Percentiles rank a stretch among this genome's conserved stretches.
Evolutionary conservation across 2,329 filamentous ascomycete genomes (phyloP).

Genomic region (Cucurbitaria berberidis): DNA sequence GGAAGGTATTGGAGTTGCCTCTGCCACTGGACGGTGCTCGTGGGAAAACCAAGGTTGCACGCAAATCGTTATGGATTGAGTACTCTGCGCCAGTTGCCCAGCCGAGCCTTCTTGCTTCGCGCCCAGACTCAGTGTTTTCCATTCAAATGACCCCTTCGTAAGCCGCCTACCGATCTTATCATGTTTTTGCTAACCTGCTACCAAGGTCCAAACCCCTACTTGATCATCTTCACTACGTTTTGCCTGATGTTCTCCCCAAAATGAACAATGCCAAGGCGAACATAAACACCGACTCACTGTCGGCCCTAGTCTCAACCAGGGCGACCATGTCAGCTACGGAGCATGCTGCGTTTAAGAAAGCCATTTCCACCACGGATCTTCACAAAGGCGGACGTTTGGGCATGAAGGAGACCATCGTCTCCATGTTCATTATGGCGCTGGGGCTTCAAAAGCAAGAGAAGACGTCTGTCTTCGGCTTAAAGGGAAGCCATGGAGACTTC

Average conservation of each 20-base stretch:
- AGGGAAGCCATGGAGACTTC: not conserved
- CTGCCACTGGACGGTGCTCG: not conserved
- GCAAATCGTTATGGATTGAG: slow-evolving; percentile 12
- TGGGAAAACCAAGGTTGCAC: slow-evolving; percentile 11
- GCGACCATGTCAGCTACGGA: not conserved
- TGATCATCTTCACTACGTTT: slow-evolving; percentile 8
- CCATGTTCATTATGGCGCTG: slow-evolving; percentile 1
- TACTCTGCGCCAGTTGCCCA: slow-evolving; percentile 6
- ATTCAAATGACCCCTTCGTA: not conserved
- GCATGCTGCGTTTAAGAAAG: not conserved
- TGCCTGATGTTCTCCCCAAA: slow-evolving; percentile 3
- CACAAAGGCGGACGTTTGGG: slow-evolving; percentile 11
- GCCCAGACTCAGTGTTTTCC: slow-evolving; percentile 4
- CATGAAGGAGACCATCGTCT: slow-evolving; percentile 30
- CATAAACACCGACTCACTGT: not conserved
- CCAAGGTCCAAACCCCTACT: not conserved
- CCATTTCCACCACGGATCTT: not conserved
- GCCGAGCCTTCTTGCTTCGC: slow-evolving; percentile 8
- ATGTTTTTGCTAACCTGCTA: not conserved
- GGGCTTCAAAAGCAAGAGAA: slow-evolving; percentile 16
- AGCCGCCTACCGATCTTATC: not conserved
- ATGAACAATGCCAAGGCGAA: not conserved
- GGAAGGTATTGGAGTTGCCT: not conserved
- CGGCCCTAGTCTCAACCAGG: not conserved
- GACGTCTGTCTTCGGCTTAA: slow-evolving; percentile 15